Percentiles rank a stretch among this genome's conserved stretches.
Evolutionary conservation across 2,329 filamentous ascomycete genomes (phyloP).

Genomic region (Alternaria brassicicola): DNA sequence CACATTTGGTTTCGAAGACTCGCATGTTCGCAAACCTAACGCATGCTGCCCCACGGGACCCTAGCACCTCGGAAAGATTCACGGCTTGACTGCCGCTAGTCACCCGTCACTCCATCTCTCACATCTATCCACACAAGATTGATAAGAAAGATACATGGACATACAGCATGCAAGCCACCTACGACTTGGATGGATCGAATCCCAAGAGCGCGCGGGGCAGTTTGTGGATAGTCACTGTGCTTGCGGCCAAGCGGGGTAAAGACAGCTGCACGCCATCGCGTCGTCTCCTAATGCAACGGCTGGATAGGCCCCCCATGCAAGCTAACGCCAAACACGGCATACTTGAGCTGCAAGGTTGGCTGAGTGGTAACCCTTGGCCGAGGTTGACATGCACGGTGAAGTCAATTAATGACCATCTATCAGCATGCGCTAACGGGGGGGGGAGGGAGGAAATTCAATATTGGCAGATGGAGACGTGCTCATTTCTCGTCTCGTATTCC

Average conservation of each 20-base stretch:
- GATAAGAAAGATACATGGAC: background rate
- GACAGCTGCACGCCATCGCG: background rate
- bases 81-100: background rate
- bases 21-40: background rate
- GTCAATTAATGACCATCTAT: background rate
- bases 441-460: too few relatives aligned
- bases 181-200: background rate
- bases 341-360: background rate
- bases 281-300: background rate
- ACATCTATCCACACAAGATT: background rate
- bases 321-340: background rate
- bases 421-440: background rate
- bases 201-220: background rate
- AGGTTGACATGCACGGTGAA: background rate
- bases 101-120: background rate
- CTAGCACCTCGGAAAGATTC: background rate
- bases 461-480: background rate
- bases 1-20: too few relatives aligned
- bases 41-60: background rate
- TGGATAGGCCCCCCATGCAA: background rate
- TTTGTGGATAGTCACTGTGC: background rate
- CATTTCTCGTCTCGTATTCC: background rate
- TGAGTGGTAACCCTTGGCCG: background rate
- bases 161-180: background rate
- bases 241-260: conserved; percentile 1